Percentiles rank a stretch among this genome's conserved stretches.
Evolutionary conservation across 192 early-diverging fungal species (phyloP).

Genomic region (Phlyctochytrium bullatum): DNA sequence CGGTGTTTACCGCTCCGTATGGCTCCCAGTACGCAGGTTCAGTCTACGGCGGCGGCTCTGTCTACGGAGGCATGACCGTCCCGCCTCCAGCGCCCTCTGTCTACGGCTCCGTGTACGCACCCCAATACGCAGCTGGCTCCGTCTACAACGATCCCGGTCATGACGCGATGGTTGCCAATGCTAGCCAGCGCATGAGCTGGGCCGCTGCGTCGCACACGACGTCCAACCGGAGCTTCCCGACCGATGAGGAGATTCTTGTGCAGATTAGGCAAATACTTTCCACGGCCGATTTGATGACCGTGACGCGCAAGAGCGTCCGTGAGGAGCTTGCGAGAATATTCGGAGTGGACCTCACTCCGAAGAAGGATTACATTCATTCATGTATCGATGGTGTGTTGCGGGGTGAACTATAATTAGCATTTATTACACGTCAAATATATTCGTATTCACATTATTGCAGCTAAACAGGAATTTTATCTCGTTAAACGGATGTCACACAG

Average conservation of each 20-base stretch:
- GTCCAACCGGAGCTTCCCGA: conserved; percentile 32
- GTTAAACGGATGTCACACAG: no score
- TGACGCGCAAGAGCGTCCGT: conserved; percentile 96
- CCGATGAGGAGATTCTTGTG: conserved; percentile 47
- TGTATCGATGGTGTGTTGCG: conserved; percentile 70
- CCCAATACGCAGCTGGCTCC: neutral
- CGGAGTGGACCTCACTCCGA: conserved; percentile 75
- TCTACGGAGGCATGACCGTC: conserved; percentile 8
- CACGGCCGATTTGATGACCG: conserved; percentile 90
- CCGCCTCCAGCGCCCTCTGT: conserved; percentile 11
- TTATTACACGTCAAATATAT: no score
- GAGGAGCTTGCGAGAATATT: conserved; percentile 76
- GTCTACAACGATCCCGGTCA: neutral
- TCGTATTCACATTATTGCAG: no score
- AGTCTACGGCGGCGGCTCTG: conserved; percentile 9
- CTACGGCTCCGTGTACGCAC: conserved; percentile 38
- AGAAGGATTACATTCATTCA: conserved; percentile 89
- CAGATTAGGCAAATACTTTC: conserved; percentile 72
- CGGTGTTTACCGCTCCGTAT: neutral
- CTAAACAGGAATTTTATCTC: no score
- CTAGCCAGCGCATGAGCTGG: neutral
- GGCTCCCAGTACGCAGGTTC: conserved; percentile 10
- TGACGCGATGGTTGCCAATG: neutral
- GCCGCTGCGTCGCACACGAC: conserved; percentile 10
- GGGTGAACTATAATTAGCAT: conserved; percentile 50